Conservation (phyloP, 345 rosid genomes). For the Cochlearia excelsa region DNA sequence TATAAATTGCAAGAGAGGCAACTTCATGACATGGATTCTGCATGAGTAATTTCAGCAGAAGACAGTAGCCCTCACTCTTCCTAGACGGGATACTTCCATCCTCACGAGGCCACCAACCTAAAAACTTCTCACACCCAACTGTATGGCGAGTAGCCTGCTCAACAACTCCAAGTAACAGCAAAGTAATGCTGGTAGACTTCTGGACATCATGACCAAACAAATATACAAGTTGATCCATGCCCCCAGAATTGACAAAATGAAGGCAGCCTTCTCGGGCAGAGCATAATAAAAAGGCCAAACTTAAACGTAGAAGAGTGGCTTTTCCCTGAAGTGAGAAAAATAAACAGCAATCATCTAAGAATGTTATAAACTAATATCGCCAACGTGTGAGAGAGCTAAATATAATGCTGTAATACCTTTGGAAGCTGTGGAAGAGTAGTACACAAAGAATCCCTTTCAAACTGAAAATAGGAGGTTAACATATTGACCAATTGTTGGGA, state of each 20-base stretch:
- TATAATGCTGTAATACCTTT: slow-evolving; percentile 47
- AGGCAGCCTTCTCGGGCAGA: slow-evolving; percentile 90
- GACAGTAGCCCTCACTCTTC: slow-evolving; percentile 71
- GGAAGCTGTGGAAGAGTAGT: slow-evolving; percentile 49
- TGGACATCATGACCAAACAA: slow-evolving; percentile 47
- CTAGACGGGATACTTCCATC: slow-evolving; percentile 70
- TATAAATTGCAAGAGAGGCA: slow-evolving; percentile 69
- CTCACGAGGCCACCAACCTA: slow-evolving; percentile 99
- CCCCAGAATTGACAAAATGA: slow-evolving; percentile 78
- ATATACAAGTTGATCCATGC: slow-evolving; percentile 66
- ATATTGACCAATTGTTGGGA: slow-evolving; percentile 67
- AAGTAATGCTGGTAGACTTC: slow-evolving; percentile 51
- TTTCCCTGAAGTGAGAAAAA: slow-evolving; percentile 58
- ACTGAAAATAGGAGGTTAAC: slow-evolving; percentile 46
- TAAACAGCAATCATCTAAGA: slow-evolving; percentile 25
- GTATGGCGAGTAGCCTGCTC: slow-evolving; percentile 93
- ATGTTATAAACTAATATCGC: slow-evolving; percentile 8
- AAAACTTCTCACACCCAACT: slow-evolving; percentile 85
- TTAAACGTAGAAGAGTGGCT: slow-evolving; percentile 63
- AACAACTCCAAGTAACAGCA: slow-evolving; percentile 71
- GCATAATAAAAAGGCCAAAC: slow-evolving; percentile 73
- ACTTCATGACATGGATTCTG: slow-evolving; percentile 81
- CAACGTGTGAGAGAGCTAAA: slow-evolving; percentile 15
- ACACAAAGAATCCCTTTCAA: slow-evolving; percentile 39
- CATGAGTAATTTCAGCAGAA: slow-evolving; percentile 69